Evolutionary conservation across 768 basidiomycete genomes (phyloP), one percentile per base, ranked within the genome.

Genomic region (Chalciporus sphaerocephalus): DNA sequence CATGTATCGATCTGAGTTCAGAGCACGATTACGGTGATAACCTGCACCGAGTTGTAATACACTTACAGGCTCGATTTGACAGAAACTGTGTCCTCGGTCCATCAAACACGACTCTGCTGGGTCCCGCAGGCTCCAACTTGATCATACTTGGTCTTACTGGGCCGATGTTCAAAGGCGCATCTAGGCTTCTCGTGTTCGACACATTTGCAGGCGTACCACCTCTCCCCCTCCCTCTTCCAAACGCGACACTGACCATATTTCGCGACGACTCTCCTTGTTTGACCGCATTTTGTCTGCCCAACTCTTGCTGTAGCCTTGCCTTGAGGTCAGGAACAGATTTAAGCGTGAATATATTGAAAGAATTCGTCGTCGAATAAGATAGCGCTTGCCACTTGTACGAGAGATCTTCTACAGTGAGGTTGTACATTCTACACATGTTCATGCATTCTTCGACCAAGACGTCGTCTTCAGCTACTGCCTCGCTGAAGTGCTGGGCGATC

Each of bases 1-100:
- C 93, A 95, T 94, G 63, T 97, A 98, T 22, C 88, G 79, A 74
- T 85, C 87, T 90, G 53, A 21, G 28, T 10, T 35, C 24, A 9
- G 13, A 18, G 28, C 28, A 25, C 36, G 33, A 43, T 54, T 38
- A 49, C 24, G 9, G 15, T n/a, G 4, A 6, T 40, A 16, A 23
- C 22, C 15, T 33, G 20, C 33, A 13, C 16, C 17, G 5, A 27
- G 21, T 32, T 20, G 15, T 20, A 27, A 40, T 16, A 12, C 5
- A 47, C 82, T 72, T 60, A 87, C 87, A 87, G 27, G 74, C 70
- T 25, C 82, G 75, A 44, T 66, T 70, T 47, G 72, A 77, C 33
- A 58, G 67, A 20, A 61, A 57, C 5, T 46, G 47, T 34, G 44
- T 47, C n/a, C 50, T 49, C 8, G 67, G 66, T 0, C 68, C 64